Conservation (phyloP, 2,329 filamentous ascomycete species). For the Fusarium buxicola region DNA sequence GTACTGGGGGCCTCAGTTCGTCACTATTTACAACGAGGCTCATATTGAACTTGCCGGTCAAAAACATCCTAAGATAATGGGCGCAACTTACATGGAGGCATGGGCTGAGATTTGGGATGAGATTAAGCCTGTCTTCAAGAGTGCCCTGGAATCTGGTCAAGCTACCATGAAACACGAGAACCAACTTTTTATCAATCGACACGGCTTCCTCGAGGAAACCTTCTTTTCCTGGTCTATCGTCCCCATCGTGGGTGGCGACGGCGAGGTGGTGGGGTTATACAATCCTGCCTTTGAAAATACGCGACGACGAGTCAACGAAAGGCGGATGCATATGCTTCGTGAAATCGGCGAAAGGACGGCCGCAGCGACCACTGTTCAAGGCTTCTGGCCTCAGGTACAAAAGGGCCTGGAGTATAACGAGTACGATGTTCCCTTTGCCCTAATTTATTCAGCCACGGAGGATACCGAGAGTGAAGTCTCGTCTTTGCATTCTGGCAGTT, state of each 20-base stretch:
- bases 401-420: conserved; percentile 79
- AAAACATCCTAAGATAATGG: conserved; percentile 83
- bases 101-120: conserved; percentile 83
- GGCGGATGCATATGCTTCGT: conserved; percentile 81
- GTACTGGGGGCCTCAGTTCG: conserved; percentile 80
- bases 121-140: conserved; percentile 74
- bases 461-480: conserved; percentile 78
- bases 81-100: conserved; percentile 73
- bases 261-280: conserved; percentile 79
- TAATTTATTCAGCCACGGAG: conserved; percentile 81
- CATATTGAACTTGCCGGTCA: conserved; percentile 78
- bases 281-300: conserved; percentile 88
- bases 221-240: conserved; percentile 89
- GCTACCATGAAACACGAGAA: conserved; percentile 89
- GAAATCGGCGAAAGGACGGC: conserved; percentile 83
- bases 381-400: conserved; percentile 79
- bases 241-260: conserved; percentile 79
- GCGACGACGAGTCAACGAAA: conserved; percentile 79
- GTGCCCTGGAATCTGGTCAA: conserved; percentile 76
- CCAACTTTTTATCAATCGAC: conserved; percentile 76
- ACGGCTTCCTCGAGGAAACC: conserved; percentile 79
- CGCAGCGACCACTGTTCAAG: conserved; percentile 75
- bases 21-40: conserved; percentile 79
- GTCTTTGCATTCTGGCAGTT: conserved; percentile 76
- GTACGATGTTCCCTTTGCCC: conserved; percentile 78